Conservation (phyloP, 108 stramenopile genomes). For the Craspedostauros australis region DNA sequence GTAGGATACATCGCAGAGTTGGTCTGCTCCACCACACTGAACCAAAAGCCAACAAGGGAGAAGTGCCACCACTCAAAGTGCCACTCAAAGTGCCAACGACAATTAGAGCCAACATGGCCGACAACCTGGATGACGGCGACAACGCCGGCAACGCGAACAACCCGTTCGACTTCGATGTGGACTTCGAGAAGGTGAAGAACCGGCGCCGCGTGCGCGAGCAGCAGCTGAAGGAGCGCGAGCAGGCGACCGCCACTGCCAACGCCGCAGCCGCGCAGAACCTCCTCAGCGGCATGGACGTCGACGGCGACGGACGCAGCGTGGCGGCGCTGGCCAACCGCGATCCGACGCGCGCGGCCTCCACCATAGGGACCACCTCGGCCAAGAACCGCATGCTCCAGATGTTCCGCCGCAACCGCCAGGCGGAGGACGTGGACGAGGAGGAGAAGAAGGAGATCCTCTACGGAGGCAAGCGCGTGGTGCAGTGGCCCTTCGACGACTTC, state of each 20-base stretch:
- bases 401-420: neutral
- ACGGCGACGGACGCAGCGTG: no score
- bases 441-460: constrained; percentile 12
- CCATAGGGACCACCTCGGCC: neutral
- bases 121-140: neutral
- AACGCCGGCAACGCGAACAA: neutral
- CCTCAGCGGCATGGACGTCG: constrained; percentile 26
- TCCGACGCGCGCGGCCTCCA: neutral
- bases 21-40: no score
- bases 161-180: constrained; percentile 44
- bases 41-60: no score
- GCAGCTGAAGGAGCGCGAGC: constrained; percentile 32
- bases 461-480: constrained; percentile 21
- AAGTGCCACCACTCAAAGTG: no score
- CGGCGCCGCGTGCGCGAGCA: constrained; percentile 30
- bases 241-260: constrained; percentile 2
- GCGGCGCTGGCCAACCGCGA: neutral
- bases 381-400: neutral
- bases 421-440: neutral
- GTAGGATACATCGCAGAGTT: no score
- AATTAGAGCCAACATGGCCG: no score
- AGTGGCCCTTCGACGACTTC: constrained; percentile 86
- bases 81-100: no score
- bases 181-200: constrained; percentile 38
- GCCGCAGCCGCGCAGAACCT: constrained; percentile 8